Percentiles rank a stretch among this genome's conserved stretches.
phyloP scores from a whole-genome alignment of 2,329 filamentous ascomycete genomes.

The Fusarium dimerum region DNA sequence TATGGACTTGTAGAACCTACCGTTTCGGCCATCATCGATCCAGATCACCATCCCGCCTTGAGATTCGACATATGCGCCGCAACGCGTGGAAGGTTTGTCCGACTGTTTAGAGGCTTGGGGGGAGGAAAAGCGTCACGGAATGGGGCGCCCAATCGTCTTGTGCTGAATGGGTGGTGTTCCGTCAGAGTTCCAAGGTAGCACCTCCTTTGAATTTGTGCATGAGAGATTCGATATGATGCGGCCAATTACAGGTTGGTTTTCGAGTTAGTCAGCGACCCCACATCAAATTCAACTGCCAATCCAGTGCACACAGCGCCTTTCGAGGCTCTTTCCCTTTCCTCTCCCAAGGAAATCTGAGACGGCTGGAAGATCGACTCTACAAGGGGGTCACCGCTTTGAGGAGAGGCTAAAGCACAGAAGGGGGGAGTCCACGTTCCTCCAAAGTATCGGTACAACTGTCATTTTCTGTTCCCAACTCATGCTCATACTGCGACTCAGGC shows the following conservation, averaged over 20 bases:
- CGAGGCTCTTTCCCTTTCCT: slow-evolving; percentile 27
- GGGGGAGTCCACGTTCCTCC: slow-evolving; percentile 13
- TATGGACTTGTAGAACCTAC: too few relatives aligned
- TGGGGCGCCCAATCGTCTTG: too few relatives aligned
- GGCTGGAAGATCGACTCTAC: slow-evolving; percentile 37
- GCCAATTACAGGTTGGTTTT: slow-evolving; percentile 18
- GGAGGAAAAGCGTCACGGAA: too few relatives aligned
- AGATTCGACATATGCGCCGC: too few relatives aligned
- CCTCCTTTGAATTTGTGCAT: slow-evolving; percentile 27
- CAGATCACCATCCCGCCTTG: too few relatives aligned
- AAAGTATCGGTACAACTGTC: slow-evolving; percentile 32
- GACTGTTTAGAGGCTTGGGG: too few relatives aligned
- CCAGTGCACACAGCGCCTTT: slow-evolving; percentile 18
- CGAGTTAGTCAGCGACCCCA: slow-evolving; percentile 24
- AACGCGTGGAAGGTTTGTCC: too few relatives aligned
- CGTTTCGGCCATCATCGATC: too few relatives aligned
- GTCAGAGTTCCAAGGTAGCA: slow-evolving; percentile 18
- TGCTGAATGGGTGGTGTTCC: slow-evolving; percentile 21
- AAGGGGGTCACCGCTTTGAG: slow-evolving; percentile 24
- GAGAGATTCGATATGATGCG: slow-evolving; percentile 19
- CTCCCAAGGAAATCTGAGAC: slow-evolving; percentile 35
- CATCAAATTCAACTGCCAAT: slow-evolving; percentile 15
- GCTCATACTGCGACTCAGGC: slow-evolving; percentile 17
- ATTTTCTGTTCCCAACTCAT: slow-evolving; percentile 28
- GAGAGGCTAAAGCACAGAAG: neutral